Base-by-base conservation (phyloP, 768 basidiomycete species). In the Butyriboletus loyo region DNA sequence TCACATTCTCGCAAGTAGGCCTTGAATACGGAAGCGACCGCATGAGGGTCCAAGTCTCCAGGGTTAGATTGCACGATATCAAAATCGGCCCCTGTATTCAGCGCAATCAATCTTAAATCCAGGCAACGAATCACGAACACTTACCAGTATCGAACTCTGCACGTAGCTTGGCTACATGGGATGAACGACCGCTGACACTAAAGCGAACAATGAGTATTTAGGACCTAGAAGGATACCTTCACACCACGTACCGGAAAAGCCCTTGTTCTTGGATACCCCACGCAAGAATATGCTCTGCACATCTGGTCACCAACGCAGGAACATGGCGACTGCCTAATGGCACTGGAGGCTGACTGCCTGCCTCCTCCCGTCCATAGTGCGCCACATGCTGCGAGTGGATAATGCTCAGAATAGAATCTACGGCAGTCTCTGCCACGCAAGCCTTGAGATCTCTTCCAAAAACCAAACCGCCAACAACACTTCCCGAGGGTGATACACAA, bases 11-110 rank as follows among this genome's bases (percentile, higher is more conserved):
- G 87, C 38, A 98, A 75, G 67, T 85, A 98, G 1, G 91, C 87
- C 69, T 96, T 97, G 74, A 96, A 97, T 28, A 96, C 75, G 24
- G 91, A 90, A 19, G 94, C 86, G 7, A 98, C 94, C 1, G 92
- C 91, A 68, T 98, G 93, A 42, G 95, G 95, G 65, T 98, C 95
- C 32, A 98, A 72, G 63, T 98, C 93, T 8, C 88, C 84, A 24
- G 92, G 93, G 45, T 80, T 79, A 56, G 85, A 88, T 55, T 82
- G 81, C 36, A 77, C 72, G 73, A 98, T 81, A 64, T 93, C 86
- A 61, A 86, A 92, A 72, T 98, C 95, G 46, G 86, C 88, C 52
- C 93, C 92, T 86, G 62, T 36, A 35, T 66, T 51, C 24, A 46
- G 22, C 30, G 22, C 17, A 31, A 25, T 70, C 44, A 50, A 17